Percentiles rank a stretch among this genome's conserved stretches.
phyloP scores from a whole-genome alignment of 441 rosid genomes.

The Mallotus repandus region DNA sequence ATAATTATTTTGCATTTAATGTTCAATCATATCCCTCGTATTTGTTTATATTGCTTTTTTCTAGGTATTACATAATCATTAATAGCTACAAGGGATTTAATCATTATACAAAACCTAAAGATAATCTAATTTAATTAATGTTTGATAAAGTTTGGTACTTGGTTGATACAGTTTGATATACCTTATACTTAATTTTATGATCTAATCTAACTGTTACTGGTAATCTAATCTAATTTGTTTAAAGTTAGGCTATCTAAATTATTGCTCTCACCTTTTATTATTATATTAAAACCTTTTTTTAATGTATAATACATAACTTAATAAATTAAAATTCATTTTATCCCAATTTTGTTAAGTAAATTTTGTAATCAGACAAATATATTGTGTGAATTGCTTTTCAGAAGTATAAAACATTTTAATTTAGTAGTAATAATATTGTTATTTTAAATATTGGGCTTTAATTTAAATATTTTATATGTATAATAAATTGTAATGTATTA shows the following conservation, averaged over 20 bases:
- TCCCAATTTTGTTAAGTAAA: background rate
- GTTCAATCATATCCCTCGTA: background rate
- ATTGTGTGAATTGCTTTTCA: background rate
- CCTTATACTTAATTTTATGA: background rate
- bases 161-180: conserved; percentile 14
- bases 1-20: background rate
- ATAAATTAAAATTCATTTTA: background rate
- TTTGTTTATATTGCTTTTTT: background rate
- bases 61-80: background rate
- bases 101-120: no score
- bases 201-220: background rate
- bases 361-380: background rate
- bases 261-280: background rate
- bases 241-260: conserved; percentile 8
- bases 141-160: background rate
- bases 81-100: background rate
- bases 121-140: conserved; percentile 1
- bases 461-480: no score
- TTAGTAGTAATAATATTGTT: no score
- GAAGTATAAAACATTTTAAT: no score
- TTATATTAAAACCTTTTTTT: background rate
- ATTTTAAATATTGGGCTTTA: no score
- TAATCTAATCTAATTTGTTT: background rate
- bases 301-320: background rate
- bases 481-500: no score